Base-by-base conservation (phyloP, 495 filamentous ascomycete species). In the Acidomyces sp. region DNA sequence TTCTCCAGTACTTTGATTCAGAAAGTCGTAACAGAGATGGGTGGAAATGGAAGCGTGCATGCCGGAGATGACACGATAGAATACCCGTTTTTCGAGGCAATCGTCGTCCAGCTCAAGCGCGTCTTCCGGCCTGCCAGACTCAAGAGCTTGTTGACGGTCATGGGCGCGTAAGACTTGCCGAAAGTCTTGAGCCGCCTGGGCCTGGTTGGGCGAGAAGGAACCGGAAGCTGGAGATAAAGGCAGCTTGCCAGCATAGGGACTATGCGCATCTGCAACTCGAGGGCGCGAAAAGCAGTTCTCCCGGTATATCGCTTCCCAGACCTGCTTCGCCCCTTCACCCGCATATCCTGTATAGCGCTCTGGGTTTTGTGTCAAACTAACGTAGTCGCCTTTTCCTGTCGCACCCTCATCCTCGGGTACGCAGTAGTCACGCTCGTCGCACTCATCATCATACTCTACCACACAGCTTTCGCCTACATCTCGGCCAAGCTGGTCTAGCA, bases 41-140 rank as follows among this genome's bases (percentile, higher is more conserved):
- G 90, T 85, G 21, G 82, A 87, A 55, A 97, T 96, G 45, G 83
- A 88, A 22, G 88, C 84, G 57, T 97, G 90, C 90, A 97, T 97
- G 41, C 90, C 90, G 27, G 82, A 92, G 37, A 97, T 75, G 24
- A 97, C 75, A 28, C 86, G 74, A 62, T 96, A 85, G 61, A 96
- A 97, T 38, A 94, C 90, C 10, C 92, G 82, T 69, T 97, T 96
- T 65, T 97, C 90, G 28, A 96, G 61, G 53, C 90, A 97, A 51
- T 90, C 79, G 49, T 95, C 87, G 50, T 95, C 85, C 46, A 77
- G 59, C 32, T 85, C 77, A 18, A 87, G 32, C 3, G 39, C 39
- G 3, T 53, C 58, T n/a, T 62, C 57, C 9, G 45, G 27, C 5
- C 40, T 40, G 15, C 54, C 51, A 23, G 55, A 48, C 20, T 54